These are phyloP conservation scores for Pichia sp. DNA, from an alignment of 1,139 yeast genomes.

Conservation along the genomic window DNA sequence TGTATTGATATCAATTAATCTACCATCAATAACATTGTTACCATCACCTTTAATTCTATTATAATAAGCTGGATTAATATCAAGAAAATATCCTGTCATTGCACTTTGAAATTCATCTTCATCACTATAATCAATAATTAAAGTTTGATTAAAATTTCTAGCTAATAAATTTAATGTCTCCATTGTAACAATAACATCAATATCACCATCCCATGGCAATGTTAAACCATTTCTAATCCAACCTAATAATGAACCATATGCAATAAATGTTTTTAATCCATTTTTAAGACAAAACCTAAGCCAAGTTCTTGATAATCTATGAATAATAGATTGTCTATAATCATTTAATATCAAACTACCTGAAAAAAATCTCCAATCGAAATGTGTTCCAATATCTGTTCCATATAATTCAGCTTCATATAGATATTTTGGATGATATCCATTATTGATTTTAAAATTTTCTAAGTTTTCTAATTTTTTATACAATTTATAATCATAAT, in stretches of 20 bases:
- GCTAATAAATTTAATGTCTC: slow-evolving; percentile 38
- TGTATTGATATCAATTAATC: slow-evolving; percentile 48
- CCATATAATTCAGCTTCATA: slow-evolving; percentile 32
- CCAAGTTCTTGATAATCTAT: slow-evolving; percentile 50
- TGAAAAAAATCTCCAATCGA: slow-evolving; percentile 40
- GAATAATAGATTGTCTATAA: slow-evolving; percentile 36
- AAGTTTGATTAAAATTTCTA: slow-evolving; percentile 39
- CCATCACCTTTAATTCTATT: slow-evolving; percentile 36
- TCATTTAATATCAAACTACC: slow-evolving; percentile 26
- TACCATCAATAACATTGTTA: slow-evolving; percentile 51
- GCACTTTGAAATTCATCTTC: slow-evolving; percentile 31
- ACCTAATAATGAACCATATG: slow-evolving; percentile 54
- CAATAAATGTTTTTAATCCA: slow-evolving; percentile 48
- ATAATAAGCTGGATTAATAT: slow-evolving; percentile 39
- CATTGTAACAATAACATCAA: slow-evolving; percentile 51
- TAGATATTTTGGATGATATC: slow-evolving; percentile 25
- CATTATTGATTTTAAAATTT: slow-evolving; percentile 12
- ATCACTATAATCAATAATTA: slow-evolving; percentile 38
- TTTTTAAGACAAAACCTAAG: slow-evolving; percentile 39
- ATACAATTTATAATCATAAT: slow-evolving; percentile 21
- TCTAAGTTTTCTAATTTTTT: slow-evolving; percentile 20
- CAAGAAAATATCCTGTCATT: slow-evolving; percentile 42
- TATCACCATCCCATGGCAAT: slow-evolving; percentile 59
- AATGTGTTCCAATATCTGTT: slow-evolving; percentile 30
- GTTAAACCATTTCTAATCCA: slow-evolving; percentile 58